Evolutionary conservation across 116 monocot species (phyloP).

Genomic region (Papilionanthe hybrid): DNA sequence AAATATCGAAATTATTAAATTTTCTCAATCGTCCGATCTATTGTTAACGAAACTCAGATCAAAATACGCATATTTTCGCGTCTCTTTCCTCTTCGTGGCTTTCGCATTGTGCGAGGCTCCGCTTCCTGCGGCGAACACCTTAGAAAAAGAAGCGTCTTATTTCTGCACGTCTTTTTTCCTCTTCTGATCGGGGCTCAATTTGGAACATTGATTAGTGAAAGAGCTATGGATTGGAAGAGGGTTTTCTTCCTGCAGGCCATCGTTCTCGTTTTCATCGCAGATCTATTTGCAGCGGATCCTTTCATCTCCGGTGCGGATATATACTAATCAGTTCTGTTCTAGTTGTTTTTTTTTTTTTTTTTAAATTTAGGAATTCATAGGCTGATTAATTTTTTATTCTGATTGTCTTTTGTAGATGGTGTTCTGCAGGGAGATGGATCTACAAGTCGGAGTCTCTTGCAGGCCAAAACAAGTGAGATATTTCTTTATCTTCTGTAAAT

Average conservation of each 20-base stretch:
- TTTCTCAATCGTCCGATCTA: too few species aligned
- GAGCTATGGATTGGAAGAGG: background rate
- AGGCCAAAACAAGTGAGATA: conserved; percentile 5
- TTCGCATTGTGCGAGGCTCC: too few species aligned
- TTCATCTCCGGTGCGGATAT: conserved; percentile 1
- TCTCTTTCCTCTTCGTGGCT: too few species aligned
- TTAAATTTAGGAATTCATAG: background rate
- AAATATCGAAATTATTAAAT: too few species aligned
- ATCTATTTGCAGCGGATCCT: background rate
- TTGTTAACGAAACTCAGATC: too few species aligned
- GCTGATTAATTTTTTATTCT: background rate
- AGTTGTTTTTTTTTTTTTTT: background rate
- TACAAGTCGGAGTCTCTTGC: background rate
- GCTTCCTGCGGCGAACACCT: too few species aligned
- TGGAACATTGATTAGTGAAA: background rate
- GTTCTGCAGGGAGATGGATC: background rate
- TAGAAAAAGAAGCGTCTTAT: background rate
- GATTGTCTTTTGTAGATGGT: background rate
- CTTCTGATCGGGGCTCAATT: background rate
- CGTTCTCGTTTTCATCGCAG: background rate
- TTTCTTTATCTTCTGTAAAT: background rate
- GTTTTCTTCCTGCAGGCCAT: background rate
- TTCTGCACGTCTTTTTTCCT: background rate
- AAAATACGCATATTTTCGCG: too few species aligned
- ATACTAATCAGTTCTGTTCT: background rate